Evolutionary conservation across 139 green algal species (phyloP).

Genomic region (Mesostigma viride): DNA sequence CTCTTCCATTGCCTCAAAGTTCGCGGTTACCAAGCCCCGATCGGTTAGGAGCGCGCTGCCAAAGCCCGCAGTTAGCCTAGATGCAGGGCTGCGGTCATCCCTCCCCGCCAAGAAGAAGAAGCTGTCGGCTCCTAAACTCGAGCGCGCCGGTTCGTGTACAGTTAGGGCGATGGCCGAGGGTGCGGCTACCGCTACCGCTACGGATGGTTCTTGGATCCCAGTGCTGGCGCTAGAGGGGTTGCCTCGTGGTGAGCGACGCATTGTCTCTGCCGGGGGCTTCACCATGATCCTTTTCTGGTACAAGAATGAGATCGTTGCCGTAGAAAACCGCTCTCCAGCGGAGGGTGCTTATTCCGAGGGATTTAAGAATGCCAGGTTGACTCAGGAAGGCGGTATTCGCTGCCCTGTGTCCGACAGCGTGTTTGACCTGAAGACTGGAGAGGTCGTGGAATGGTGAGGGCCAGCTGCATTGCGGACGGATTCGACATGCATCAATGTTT

Average conservation of each 20-base stretch:
- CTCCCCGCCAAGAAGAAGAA: no score
- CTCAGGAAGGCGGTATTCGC: slow-evolving; percentile 78
- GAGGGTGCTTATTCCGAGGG: slow-evolving; percentile 93
- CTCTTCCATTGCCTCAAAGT: no score
- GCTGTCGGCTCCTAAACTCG: no score
- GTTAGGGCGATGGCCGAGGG: no score
- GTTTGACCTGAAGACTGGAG: slow-evolving; percentile 84
- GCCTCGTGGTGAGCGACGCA: slow-evolving; percentile 63
- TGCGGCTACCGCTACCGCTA: no score
- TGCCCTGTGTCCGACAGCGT: slow-evolving; percentile 75
- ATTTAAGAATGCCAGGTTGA: slow-evolving; percentile 88
- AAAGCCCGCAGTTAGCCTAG: no score
- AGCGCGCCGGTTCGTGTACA: no score
- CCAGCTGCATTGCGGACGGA: no score
- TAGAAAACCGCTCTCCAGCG: slow-evolving; percentile 79
- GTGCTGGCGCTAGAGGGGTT: slow-evolving; percentile 21
- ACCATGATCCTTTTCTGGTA: slow-evolving; percentile 96
- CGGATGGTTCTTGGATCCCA: slow-evolving; percentile 21
- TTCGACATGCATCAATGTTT: no score
- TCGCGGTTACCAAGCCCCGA: no score
- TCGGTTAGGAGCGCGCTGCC: no score
- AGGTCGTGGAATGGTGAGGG: slow-evolving; percentile 72
- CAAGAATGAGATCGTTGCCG: slow-evolving; percentile 79
- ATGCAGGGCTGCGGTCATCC: no score
- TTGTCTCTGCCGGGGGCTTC: slow-evolving; percentile 65